A percentile compares a stretch with the other conserved stretches of the same genome.
These are phyloP conservation scores for Halocafeteria seosinensis DNA, from an alignment of 108 stramenopile species.

Conservation along the genomic window DNA sequence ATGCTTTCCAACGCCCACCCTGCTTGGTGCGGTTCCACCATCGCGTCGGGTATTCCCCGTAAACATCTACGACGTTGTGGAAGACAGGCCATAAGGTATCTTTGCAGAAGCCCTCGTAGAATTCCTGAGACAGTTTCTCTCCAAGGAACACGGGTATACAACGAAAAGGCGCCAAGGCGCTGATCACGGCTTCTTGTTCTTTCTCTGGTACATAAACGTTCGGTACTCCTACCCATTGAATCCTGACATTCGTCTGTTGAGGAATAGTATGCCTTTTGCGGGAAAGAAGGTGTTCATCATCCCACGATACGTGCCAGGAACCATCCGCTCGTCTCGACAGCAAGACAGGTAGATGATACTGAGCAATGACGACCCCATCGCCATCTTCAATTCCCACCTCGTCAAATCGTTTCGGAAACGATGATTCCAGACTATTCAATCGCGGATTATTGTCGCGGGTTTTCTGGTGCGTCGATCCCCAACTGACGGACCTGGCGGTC, in stretches of 20 bases:
- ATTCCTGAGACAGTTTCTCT: constrained; percentile 47
- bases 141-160: constrained; percentile 91
- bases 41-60: constrained; percentile 25
- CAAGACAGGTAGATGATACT: constrained; percentile 13
- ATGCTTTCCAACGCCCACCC: constrained; percentile 55
- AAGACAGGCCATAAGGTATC: constrained; percentile 45
- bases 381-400: neutral
- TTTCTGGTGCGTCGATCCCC: neutral
- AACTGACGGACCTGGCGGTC: no score
- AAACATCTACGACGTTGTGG: constrained; percentile 46
- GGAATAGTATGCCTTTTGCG: constrained; percentile 55
- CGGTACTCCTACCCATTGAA: constrained; percentile 48
- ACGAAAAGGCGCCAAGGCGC: constrained; percentile 63
- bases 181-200: constrained; percentile 61
- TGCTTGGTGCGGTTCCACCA: constrained; percentile 57
- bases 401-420: neutral
- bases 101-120: constrained; percentile 39
- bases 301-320: constrained; percentile 46
- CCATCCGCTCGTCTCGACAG: neutral
- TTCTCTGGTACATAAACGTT: constrained; percentile 55
- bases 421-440: neutral
- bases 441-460: neutral
- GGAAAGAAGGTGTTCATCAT: constrained; percentile 75
- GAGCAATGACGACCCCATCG: constrained; percentile 21
- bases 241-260: constrained; percentile 49